Evolutionary conservation across 2,329 filamentous ascomycete species (phyloP).

Genomic region (Gaeumannomyces sp.): DNA sequence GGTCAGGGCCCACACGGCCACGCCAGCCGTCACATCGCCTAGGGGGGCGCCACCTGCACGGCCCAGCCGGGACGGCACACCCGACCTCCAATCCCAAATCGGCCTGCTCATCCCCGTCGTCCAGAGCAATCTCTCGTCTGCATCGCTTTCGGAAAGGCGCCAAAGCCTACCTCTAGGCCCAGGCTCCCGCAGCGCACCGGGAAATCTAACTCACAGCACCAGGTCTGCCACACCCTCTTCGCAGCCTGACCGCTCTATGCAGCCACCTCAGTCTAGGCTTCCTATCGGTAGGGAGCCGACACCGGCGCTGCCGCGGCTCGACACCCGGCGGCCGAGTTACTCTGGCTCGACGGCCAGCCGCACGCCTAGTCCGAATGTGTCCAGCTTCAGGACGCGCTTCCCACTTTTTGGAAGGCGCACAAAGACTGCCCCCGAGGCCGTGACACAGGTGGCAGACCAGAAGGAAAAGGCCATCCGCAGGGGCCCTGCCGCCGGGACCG

Average conservation of each 20-base stretch:
- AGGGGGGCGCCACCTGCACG: slow-evolving; percentile 45
- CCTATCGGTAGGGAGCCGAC: slow-evolving; percentile 30
- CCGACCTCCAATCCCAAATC: slow-evolving; percentile 52
- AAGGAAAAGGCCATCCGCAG: slow-evolving; percentile 57
- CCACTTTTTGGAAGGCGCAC: slow-evolving; percentile 70
- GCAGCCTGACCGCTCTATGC: slow-evolving; percentile 25
- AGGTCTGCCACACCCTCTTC: slow-evolving; percentile 30
- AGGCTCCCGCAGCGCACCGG: slow-evolving; percentile 12
- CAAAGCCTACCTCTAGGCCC: slow-evolving; percentile 26
- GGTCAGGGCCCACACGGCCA: slow-evolving; percentile 20
- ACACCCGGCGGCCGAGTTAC: slow-evolving; percentile 8
- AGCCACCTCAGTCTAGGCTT: slow-evolving; percentile 20
- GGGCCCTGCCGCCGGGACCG: slow-evolving; percentile 85
- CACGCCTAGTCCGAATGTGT: slow-evolving; percentile 50
- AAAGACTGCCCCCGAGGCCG: slow-evolving; percentile 52
- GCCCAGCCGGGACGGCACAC: slow-evolving; percentile 64
- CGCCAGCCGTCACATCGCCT: slow-evolving; percentile 20
- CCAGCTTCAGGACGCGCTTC: slow-evolving; percentile 59
- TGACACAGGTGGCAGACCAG: slow-evolving; percentile 37
- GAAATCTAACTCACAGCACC: slow-evolving; percentile 15
- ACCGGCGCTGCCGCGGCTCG: slow-evolving; percentile 20
- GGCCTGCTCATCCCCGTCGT: slow-evolving; percentile 48
- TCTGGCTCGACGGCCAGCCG: slow-evolving; percentile 25
- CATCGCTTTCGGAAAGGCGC: slow-evolving; percentile 43
- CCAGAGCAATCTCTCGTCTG: slow-evolving; percentile 53